phyloP scores from a whole-genome alignment of 2,329 filamentous ascomycete genomes.

The Aspergillus transmontanensis region DNA sequence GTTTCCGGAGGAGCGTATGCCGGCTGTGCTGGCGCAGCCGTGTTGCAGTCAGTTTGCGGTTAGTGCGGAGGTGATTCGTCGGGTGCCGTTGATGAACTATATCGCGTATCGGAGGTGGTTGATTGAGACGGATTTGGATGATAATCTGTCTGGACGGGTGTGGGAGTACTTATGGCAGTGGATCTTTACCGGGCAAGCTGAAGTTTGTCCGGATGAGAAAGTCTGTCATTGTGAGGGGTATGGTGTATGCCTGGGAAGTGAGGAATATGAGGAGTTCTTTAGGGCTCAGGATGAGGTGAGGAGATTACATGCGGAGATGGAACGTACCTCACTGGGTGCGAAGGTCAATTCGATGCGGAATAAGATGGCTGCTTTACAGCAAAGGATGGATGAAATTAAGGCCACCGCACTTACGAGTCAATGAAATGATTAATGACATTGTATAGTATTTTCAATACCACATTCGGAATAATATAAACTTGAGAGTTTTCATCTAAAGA shows the following conservation, averaged over 20 bases:
- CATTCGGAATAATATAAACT: not conserved
- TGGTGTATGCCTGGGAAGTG: conserved; percentile 7
- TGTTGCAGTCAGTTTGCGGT: conserved; percentile 61
- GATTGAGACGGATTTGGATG: conserved; percentile 49
- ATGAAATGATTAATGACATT: not conserved
- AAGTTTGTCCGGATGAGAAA: conserved; percentile 13
- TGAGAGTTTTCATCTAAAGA: not conserved
- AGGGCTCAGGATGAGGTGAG: not conserved
- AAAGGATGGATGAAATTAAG: conserved; percentile 8
- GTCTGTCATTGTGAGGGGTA: conserved; percentile 14
- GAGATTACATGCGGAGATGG: conserved; percentile 1
- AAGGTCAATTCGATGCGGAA: not conserved
- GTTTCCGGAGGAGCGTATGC: conserved; percentile 28
- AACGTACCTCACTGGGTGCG: not conserved
- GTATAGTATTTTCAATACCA: not conserved
- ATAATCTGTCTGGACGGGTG: conserved; percentile 52
- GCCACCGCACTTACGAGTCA: not conserved
- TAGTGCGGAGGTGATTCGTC: conserved; percentile 51
- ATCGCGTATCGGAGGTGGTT: conserved; percentile 55
- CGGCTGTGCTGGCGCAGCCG: conserved; percentile 51
- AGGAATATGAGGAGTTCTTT: conserved; percentile 12
- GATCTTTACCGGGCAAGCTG: conserved; percentile 9
- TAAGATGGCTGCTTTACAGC: conserved; percentile 2
- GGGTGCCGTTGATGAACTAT: conserved; percentile 49
- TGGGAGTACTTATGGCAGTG: conserved; percentile 59